These are phyloP conservation scores for Luffa acutangula DNA, from an alignment of 306 rosid species.

Conservation along the genomic window DNA sequence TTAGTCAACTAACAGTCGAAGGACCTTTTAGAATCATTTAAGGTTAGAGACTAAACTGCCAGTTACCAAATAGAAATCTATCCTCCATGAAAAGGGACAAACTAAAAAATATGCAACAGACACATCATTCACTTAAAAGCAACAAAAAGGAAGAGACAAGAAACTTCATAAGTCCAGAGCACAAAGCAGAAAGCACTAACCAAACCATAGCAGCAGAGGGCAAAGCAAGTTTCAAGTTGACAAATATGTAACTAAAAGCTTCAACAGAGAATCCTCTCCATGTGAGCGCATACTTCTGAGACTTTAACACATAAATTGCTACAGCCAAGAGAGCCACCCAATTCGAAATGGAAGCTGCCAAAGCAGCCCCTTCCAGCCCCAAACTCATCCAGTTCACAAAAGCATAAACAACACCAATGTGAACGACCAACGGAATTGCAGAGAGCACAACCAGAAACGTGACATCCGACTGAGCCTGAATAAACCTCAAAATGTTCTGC, in stretches of 20 bases:
- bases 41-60: too few relatives aligned
- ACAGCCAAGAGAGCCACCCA: slow-evolving; percentile 46
- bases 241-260: slow-evolving; percentile 26
- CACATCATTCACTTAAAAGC: too few relatives aligned
- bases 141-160: neutral
- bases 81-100: too few relatives aligned
- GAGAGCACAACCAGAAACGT: slow-evolving; percentile 47
- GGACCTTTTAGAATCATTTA: too few relatives aligned
- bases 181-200: slow-evolving; percentile 27
- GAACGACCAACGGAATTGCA: slow-evolving; percentile 28
- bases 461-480: slow-evolving; percentile 60
- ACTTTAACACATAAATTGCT: slow-evolving; percentile 24
- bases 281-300: slow-evolving; percentile 39
- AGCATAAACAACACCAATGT: slow-evolving; percentile 37
- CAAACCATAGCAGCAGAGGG: slow-evolving; percentile 78
- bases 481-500: slow-evolving; percentile 64
- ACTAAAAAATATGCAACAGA: too few relatives aligned
- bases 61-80: too few relatives aligned
- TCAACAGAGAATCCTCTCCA: slow-evolving; percentile 64
- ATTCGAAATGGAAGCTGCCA: slow-evolving; percentile 45
- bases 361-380: slow-evolving; percentile 51
- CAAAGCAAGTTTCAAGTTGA: slow-evolving; percentile 50
- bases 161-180: neutral
- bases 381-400: slow-evolving; percentile 37
- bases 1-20: too few relatives aligned